Base-by-base conservation (phyloP, 139 green algal species). In the Chlamydomonas incerta region DNA sequence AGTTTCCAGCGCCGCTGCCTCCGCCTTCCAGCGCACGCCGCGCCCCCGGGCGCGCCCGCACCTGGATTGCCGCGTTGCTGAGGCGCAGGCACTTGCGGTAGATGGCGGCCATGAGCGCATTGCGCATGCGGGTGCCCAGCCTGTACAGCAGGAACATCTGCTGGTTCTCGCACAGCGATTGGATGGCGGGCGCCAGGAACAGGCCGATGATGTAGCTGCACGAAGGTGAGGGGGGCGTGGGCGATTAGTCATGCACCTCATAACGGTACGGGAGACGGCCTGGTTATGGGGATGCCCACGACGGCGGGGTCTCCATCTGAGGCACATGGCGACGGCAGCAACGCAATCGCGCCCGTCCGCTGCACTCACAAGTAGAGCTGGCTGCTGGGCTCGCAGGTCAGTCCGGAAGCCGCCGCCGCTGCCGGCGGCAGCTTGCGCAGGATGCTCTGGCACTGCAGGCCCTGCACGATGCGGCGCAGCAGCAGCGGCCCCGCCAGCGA, bases 41-140 rank as follows among this genome's bases (percentile, higher is more conserved):
- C 17, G 33, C 15, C 18, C 24, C 57, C 2, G 6, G 6, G 41
- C n/a, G 41, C 41, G 18, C 29, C 21, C 82, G 20, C 46, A 72
- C 83, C 83, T 88, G 84, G 34, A 91, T 41, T 2, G 86, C 80
- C 6, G 57, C 80, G 75, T 88, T 91, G 85, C 87, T 93, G 33
- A 97, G 88, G 15, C 83, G 74, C 86, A 97, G 85, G 72, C 93
- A 95, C 88, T 98, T 98, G 62, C 95, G 87, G 90, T 98, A 98
- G 76, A 98, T 95, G n/a, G 93, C 92, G 29, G 93, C 92, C 90
- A 96, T 98, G 71, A 98, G 88, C 13, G 87, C 72, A 70, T 95
- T 94, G 52, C 92, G 90, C 89, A 95, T 93, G 41, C 85, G 76
- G 14, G 90, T 88, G 62, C 92, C 92, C 26, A 91, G 71, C 21